Evolutionary conservation across 2,329 filamentous ascomycete species (phyloP).

Genomic region (Alternaria novae-zelandiae): DNA sequence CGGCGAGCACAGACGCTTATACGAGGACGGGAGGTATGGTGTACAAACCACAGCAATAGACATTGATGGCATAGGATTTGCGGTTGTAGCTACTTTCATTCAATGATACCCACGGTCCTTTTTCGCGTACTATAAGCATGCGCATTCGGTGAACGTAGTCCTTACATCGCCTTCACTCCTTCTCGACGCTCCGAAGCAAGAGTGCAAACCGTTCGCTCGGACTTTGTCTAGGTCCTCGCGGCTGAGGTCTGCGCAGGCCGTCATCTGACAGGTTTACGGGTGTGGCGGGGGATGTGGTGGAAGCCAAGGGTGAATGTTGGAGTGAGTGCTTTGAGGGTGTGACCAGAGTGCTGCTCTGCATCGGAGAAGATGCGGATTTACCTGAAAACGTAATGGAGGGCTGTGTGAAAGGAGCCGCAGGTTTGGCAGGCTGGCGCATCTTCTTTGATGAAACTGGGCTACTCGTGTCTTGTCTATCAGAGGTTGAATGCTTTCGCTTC

Average conservation of each 20-base stretch:
- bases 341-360: background rate
- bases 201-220: background rate
- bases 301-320: background rate
- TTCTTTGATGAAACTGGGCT: too few species aligned
- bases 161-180: too few species aligned
- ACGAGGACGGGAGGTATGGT: conserved; percentile 39
- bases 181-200: too few species aligned
- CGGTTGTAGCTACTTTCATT: conserved; percentile 1
- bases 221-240: background rate
- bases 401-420: too few species aligned
- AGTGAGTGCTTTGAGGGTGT: background rate
- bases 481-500: too few species aligned
- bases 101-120: conserved; percentile 15
- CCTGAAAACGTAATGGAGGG: too few species aligned
- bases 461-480: too few species aligned
- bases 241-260: background rate
- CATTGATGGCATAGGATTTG: background rate
- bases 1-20: conserved; percentile 44
- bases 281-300: background rate
- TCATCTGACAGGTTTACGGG: background rate
- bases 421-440: too few species aligned
- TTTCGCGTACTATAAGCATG: background rate
- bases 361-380: too few species aligned
- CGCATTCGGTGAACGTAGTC: background rate
- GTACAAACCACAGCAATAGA: conserved; percentile 44